Conservation (phyloP, 768 basidiomycete genomes). For the Lactarius hengduanensis region DNA sequence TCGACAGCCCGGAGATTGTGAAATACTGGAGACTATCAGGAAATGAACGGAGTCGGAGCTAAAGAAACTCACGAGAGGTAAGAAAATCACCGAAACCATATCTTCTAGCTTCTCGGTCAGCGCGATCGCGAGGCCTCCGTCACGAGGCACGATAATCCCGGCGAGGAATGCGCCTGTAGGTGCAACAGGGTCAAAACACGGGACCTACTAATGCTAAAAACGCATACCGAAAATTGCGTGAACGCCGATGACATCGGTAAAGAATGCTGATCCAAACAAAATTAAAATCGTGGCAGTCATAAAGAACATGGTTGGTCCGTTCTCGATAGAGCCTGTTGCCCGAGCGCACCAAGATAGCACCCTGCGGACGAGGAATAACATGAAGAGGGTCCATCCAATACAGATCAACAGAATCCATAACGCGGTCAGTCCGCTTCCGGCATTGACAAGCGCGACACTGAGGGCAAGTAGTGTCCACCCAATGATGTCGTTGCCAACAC, state of each 20-base stretch:
- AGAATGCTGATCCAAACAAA: constrained; percentile 84
- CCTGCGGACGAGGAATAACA: constrained; percentile 64
- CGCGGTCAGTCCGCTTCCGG: constrained; percentile 77
- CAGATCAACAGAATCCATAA: constrained; percentile 81
- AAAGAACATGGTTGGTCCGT: constrained; percentile 82
- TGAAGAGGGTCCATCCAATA: constrained; percentile 75
- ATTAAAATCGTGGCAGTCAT: constrained; percentile 83
- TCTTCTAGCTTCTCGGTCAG: constrained; percentile 98
- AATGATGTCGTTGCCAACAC: constrained; percentile 81
- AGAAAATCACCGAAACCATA: constrained; percentile 84
- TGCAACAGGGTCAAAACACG: background rate
- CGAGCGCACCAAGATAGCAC: constrained; percentile 70
- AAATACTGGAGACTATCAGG: constrained; percentile 64
- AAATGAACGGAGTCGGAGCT: constrained; percentile 4
- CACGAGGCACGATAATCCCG: constrained; percentile 80
- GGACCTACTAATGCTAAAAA: background rate
- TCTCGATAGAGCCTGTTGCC: constrained; percentile 75
- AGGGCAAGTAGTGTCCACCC: constrained; percentile 85
- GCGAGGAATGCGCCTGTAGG: constrained; percentile 71
- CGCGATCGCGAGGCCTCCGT: constrained; percentile 80
- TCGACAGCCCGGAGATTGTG: constrained; percentile 85
- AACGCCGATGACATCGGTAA: constrained; percentile 91
- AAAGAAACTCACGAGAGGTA: constrained; percentile 63
- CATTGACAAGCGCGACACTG: constrained; percentile 89
- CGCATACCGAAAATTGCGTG: constrained; percentile 81